phyloP scores from a whole-genome alignment of 768 basidiomycete genomes.

The Chalciporus chontae region DNA sequence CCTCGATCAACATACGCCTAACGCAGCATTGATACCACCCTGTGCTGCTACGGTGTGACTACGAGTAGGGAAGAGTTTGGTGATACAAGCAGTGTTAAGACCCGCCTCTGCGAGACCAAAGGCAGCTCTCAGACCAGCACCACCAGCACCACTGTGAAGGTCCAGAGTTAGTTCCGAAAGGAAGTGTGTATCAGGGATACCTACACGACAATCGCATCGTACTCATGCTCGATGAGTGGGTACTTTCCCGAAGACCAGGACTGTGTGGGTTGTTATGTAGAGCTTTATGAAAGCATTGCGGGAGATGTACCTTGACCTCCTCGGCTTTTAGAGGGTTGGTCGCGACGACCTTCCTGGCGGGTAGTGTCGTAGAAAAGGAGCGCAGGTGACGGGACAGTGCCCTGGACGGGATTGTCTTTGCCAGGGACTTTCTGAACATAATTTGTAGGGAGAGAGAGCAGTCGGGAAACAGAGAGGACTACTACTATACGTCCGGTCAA shows the following conservation, averaged over 20 bases:
- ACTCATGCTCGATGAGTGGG: slow-evolving; percentile 97
- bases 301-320: slow-evolving; percentile 63
- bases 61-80: slow-evolving; percentile 97
- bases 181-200: slow-evolving; percentile 32
- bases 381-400: slow-evolving; percentile 48
- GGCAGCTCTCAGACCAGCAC: slow-evolving; percentile 95
- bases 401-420: slow-evolving; percentile 31
- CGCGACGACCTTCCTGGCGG: slow-evolving; percentile 58
- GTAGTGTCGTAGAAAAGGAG: slow-evolving; percentile 63
- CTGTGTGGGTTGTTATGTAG: slow-evolving; percentile 31
- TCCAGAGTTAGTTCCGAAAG: slow-evolving; percentile 10
- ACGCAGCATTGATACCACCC: slow-evolving; percentile 98
- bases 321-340: slow-evolving; percentile 77
- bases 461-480: slow-evolving; percentile 1
- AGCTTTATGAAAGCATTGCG: slow-evolving; percentile 3
- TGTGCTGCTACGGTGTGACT: slow-evolving; percentile 99
- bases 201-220: slow-evolving; percentile 97
- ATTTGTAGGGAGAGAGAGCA: slow-evolving; percentile 18
- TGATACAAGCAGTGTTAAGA: slow-evolving; percentile 98
- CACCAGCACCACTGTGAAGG: slow-evolving; percentile 81
- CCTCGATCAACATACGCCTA: slow-evolving; percentile 60
- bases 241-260: slow-evolving; percentile 86
- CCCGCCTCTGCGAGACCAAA: slow-evolving; percentile 98
- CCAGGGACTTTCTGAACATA: slow-evolving; percentile 68
- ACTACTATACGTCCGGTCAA: too few relatives aligned